Evolutionary conservation across 345 rosid species (phyloP).

Genomic region (Clausena lansium): DNA sequence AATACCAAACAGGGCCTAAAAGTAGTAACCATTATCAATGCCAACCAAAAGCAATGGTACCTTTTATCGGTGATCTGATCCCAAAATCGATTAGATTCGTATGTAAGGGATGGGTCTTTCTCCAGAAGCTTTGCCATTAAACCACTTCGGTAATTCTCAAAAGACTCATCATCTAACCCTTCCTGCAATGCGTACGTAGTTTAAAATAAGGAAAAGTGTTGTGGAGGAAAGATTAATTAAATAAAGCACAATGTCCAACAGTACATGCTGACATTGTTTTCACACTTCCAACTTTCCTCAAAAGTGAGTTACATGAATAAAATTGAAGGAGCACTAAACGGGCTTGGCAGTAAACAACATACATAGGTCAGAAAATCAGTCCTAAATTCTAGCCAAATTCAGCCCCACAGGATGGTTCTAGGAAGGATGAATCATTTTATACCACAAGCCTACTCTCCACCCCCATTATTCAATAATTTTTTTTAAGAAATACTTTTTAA

Average conservation of each 20-base stretch:
- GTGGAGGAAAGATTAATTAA: not conserved
- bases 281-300: not conserved
- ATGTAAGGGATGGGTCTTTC: slow-evolving; percentile 79
- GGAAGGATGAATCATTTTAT: not conserved
- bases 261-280: not conserved
- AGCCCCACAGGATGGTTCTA: not conserved
- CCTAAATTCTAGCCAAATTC: not conserved
- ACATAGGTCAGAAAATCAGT: not conserved
- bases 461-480: not conserved
- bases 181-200: slow-evolving; percentile 39
- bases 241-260: not conserved
- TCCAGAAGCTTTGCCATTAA: slow-evolving; percentile 75
- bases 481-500: not conserved
- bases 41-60: slow-evolving; percentile 33
- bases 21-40: not conserved
- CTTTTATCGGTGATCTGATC: slow-evolving; percentile 83
- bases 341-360: not conserved
- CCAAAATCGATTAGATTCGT: slow-evolving; percentile 84
- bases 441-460: not conserved
- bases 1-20: too few relatives aligned
- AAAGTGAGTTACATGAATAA: not conserved
- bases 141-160: slow-evolving; percentile 74
- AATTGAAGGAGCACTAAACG: not conserved
- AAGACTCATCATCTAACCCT: slow-evolving; percentile 71
- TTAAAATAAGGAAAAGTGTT: not conserved